Evolutionary conservation across 208 protist genomes (phyloP).

Genomic region (Trypanosoma vivax): DNA sequence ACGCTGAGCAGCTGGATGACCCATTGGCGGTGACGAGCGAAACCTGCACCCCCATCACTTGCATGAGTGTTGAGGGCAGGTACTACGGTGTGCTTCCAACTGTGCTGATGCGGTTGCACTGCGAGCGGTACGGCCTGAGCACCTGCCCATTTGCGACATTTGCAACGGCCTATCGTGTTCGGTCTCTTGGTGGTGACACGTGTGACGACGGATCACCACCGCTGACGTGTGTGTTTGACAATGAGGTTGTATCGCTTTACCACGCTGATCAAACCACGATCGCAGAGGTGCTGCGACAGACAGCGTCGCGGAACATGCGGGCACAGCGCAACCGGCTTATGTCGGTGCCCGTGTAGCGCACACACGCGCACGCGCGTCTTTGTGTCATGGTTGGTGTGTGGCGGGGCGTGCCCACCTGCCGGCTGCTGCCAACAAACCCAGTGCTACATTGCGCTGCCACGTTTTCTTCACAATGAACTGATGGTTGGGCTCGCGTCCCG

Average conservation of each 20-base stretch:
- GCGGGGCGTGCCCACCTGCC: too few relatives aligned
- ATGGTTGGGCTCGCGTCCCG: too few relatives aligned
- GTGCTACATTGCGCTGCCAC: too few relatives aligned
- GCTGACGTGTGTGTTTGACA: constrained; percentile 32
- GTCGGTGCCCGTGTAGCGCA: background rate
- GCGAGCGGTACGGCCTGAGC: constrained; percentile 26
- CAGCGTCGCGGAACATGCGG: background rate
- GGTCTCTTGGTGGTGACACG: constrained; percentile 16
- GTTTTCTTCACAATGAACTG: too few relatives aligned
- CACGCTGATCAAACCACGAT: constrained; percentile 57
- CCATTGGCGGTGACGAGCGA: constrained; percentile 15
- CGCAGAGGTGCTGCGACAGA: constrained; percentile 15
- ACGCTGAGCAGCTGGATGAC: constrained; percentile 40
- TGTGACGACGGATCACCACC: constrained; percentile 17
- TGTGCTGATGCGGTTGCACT: constrained; percentile 57
- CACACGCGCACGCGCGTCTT: too few relatives aligned
- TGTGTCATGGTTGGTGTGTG: too few relatives aligned
- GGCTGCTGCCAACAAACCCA: too few relatives aligned
- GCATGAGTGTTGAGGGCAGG: constrained; percentile 23
- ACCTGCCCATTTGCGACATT: constrained; percentile 21
- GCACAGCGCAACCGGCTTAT: constrained; percentile 11
- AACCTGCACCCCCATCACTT: constrained; percentile 11
- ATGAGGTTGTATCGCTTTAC: constrained; percentile 46
- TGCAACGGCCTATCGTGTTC: constrained; percentile 27
- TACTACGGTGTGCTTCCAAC: constrained; percentile 30